Evolutionary conservation across 2,329 filamentous ascomycete species (phyloP), one percentile per base, ranked within the genome.

Genomic region (Arthrobotrys conoides): DNA sequence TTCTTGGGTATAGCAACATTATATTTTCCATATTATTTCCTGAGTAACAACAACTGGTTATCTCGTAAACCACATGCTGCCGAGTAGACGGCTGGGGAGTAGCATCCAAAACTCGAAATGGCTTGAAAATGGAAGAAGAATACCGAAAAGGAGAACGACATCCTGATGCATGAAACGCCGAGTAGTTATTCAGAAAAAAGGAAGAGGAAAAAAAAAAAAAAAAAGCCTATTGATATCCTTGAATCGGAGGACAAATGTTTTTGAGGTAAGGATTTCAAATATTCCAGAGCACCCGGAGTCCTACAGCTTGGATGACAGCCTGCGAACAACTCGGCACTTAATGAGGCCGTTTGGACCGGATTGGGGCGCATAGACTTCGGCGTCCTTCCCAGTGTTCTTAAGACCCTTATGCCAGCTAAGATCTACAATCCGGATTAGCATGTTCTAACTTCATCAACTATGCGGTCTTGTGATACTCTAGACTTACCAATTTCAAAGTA

Each of bases 321-420:
- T 59, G n/a, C 92, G 90, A 41, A 89, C 88, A 64, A 99, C 94
- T 73, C 93, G 94, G 86, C 94, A 97, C 84, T 96, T 92, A 86
- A 99, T 99, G 79, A 99, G 89, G 30, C 96, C 96, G 83, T 98
- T 99, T 71, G 96, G 96, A 80, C 93, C 91, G 10, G 92, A 92
- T 85, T 98, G 96, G 2, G 96, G 96, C 30, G 93, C 94, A 83
- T 96, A 97, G 20, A 99, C 95, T 84, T 97, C 94, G 66, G 96
- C 96, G 83, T 99, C 92, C 85, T 93, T 92, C 85, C 96, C 96
- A 0, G 93, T 97, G 86, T 99, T 99, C 88, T 97, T 93, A 81
- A 94, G 84, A 33, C 91, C 94, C 85, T 98, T 96, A 88, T 97
- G 93, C 96, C 96, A 99, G 86, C 92, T 95, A 83, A 99, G 86